phyloP scores from a whole-genome alignment of 1,284 basidiomycete genomes.

The Ganoderma lucidum region DNA sequence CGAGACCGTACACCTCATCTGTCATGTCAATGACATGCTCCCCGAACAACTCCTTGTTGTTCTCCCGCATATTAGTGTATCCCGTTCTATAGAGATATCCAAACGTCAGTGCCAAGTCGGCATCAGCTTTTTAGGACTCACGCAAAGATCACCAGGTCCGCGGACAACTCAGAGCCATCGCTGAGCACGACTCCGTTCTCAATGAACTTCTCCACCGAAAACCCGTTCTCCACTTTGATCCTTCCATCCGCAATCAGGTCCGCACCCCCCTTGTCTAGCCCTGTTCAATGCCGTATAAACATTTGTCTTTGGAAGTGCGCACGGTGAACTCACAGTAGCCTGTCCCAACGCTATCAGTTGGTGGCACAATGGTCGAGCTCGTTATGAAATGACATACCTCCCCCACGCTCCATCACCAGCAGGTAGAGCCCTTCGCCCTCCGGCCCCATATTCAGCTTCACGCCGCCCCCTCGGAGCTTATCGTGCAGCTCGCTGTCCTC shows the following conservation, averaged over 20 bases:
- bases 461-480: conserved; percentile 63
- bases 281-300: conserved; percentile 18
- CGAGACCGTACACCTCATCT: conserved; percentile 60
- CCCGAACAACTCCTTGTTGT: conserved; percentile 48
- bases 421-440: conserved; percentile 60
- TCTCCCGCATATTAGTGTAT: conserved; percentile 26
- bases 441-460: conserved; percentile 61
- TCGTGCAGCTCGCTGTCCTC: conserved; percentile 56
- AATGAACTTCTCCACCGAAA: conserved; percentile 46
- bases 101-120: background rate
- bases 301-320: background rate
- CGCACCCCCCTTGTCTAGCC: conserved; percentile 44
- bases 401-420: conserved; percentile 43
- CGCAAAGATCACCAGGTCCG: conserved; percentile 56
- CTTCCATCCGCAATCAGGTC: conserved; percentile 48
- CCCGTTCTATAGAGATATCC: conserved; percentile 19
- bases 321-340: conserved; percentile 25
- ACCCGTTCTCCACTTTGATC: conserved; percentile 54
- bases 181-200: conserved; percentile 47
- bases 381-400: conserved; percentile 17
- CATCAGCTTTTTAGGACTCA: conserved; percentile 11
- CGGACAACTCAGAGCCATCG: conserved; percentile 53
- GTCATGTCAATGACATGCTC: conserved; percentile 55
- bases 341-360: background rate
- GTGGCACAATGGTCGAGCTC: background rate